phyloP scores from a whole-genome alignment of 805 yeast species.

The Wickerhamiella vanderwaltii region DNA sequence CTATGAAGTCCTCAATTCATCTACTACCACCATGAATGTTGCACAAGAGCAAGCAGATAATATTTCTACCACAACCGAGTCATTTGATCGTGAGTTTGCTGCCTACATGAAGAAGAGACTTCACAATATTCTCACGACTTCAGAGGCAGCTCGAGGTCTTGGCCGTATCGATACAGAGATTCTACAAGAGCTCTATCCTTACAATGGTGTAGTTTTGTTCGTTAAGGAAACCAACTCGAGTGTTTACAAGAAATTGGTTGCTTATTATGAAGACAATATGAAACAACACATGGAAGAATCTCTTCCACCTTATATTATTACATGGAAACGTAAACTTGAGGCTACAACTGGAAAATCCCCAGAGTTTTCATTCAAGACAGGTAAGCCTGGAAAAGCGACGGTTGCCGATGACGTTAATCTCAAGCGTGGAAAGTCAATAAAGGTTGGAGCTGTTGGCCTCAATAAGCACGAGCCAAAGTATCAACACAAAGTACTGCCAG shows the following conservation, averaged over 20 bases:
- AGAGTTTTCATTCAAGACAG: conserved; percentile 3
- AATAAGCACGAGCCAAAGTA: conserved; percentile 3
- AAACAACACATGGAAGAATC: conserved; percentile 29
- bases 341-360: not conserved
- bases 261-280: conserved; percentile 31
- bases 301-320: conserved; percentile 24
- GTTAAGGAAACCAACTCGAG: conserved; percentile 44
- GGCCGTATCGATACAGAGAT: conserved; percentile 20
- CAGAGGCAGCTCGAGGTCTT: conserved; percentile 11
- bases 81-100: conserved; percentile 39
- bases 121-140: conserved; percentile 16
- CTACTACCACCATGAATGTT: conserved; percentile 44
- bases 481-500: conserved; percentile 7
- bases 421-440: conserved; percentile 9
- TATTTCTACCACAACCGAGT: conserved; percentile 44
- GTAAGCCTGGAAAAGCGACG: not conserved
- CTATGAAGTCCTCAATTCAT: conserved; percentile 21
- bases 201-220: conserved; percentile 42
- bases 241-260: conserved; percentile 35
- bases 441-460: conserved; percentile 1
- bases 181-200: conserved; percentile 25
- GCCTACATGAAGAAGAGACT: conserved; percentile 36
- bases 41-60: conserved; percentile 49
- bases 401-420: not conserved
- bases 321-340: conserved; percentile 21